These are phyloP conservation scores for Pyrenochaeta sp. DNA, from an alignment of 2,329 filamentous ascomycete genomes.

Conservation along the genomic window DNA sequence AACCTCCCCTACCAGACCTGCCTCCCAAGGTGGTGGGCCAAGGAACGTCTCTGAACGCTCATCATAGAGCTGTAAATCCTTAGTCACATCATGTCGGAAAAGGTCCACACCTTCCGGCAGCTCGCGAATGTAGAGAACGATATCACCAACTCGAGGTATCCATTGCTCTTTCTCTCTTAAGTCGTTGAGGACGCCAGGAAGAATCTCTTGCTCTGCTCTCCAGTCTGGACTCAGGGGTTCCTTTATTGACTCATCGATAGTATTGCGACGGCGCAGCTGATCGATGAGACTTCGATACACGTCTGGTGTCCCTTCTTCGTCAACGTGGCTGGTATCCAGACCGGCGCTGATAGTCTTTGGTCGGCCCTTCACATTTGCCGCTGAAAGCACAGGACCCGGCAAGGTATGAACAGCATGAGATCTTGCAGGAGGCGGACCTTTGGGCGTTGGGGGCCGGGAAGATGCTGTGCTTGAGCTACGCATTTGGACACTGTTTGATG, in stretches of 20 bases:
- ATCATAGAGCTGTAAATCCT: conserved; percentile 36
- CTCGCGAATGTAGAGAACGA: conserved; percentile 62
- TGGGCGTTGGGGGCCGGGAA: conserved; percentile 2
- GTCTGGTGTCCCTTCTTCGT: conserved; percentile 64
- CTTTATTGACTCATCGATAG: conserved; percentile 56
- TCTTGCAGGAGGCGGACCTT: not conserved
- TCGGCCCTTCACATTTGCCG: conserved; percentile 21
- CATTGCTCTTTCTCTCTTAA: conserved; percentile 58
- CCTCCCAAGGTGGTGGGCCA: conserved; percentile 62
- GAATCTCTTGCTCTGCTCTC: conserved; percentile 58
- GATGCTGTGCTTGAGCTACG: conserved; percentile 14
- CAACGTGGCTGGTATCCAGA: conserved; percentile 40
- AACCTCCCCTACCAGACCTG: conserved; percentile 63
- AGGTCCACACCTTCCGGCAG: conserved; percentile 40
- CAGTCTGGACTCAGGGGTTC: conserved; percentile 66
- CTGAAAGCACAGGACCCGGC: not conserved
- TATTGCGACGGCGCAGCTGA: conserved; percentile 54
- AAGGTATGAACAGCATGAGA: not conserved
- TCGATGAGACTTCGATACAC: conserved; percentile 61
- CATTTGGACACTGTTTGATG: conserved; percentile 10
- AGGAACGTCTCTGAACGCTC: conserved; percentile 37
- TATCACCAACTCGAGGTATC: conserved; percentile 63
- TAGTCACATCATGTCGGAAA: conserved; percentile 32
- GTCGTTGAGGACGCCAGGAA: conserved; percentile 54
- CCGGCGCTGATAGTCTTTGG: conserved; percentile 29